These are phyloP conservation scores for Fusarium pseudonygamai DNA, from an alignment of 2,329 filamentous ascomycete genomes.

Conservation along the genomic window DNA sequence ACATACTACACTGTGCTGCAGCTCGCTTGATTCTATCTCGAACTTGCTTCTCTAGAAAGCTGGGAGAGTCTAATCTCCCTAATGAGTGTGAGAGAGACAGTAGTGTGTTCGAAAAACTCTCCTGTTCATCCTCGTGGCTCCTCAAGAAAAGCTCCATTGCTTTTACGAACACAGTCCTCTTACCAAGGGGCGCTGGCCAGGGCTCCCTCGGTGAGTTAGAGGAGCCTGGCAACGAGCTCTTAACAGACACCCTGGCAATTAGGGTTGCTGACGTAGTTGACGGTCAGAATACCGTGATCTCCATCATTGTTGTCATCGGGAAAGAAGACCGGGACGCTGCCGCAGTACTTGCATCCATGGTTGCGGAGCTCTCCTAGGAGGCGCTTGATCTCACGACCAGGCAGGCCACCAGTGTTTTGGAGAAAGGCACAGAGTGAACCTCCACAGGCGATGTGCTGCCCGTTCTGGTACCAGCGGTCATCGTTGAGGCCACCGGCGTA, in stretches of 20 bases:
- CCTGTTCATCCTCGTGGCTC: too few relatives aligned
- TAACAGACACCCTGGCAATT: neutral
- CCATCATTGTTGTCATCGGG: neutral
- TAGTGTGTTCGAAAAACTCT: rapidly evolving
- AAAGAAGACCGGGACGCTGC: neutral
- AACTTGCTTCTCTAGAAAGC: neutral
- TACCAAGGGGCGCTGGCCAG: rapidly evolving
- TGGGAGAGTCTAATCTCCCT: too few relatives aligned
- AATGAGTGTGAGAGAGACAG: too few relatives aligned
- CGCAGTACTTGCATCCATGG: neutral
- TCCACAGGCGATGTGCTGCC: neutral
- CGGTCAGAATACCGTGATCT: slow-evolving; percentile 3
- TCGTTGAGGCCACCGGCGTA: neutral
- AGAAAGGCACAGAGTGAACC: neutral
- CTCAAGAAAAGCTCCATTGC: neutral
- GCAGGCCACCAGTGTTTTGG: neutral
- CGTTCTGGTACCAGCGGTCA: neutral
- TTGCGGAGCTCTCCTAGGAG: neutral
- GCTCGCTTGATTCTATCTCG: neutral
- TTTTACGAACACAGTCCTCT: neutral
- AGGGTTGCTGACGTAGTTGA: neutral
- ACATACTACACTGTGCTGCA: neutral
- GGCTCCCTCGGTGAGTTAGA: neutral
- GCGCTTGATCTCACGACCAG: neutral
- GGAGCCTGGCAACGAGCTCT: rapidly evolving